Conservation (phyloP, 192 early-diverging fungal species). For the Dispira simplex region DNA sequence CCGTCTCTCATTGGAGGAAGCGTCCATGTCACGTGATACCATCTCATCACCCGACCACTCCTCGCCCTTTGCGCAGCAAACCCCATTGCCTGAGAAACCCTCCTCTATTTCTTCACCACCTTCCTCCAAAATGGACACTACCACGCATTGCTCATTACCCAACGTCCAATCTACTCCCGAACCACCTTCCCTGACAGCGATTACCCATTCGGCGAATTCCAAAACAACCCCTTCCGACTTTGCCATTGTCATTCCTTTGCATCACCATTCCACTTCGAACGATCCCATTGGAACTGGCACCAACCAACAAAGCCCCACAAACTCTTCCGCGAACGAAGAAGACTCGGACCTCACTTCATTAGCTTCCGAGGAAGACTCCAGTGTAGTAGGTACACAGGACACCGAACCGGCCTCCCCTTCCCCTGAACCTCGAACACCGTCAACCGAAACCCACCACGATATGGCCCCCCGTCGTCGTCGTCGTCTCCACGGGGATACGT, state of each 20-base stretch:
- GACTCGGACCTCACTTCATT: too few relatives aligned
- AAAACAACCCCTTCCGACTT: too few relatives aligned
- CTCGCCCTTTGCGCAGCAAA: not conserved
- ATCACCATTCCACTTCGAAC: too few relatives aligned
- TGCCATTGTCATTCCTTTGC: too few relatives aligned
- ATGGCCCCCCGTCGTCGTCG: not conserved
- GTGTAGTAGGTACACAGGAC: too few relatives aligned
- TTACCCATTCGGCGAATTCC: not conserved
- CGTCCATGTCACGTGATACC: not conserved
- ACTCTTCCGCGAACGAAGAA: too few relatives aligned
- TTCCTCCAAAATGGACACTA: too few relatives aligned
- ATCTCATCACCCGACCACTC: not conserved
- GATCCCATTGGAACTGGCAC: too few relatives aligned
- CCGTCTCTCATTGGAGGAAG: conserved; percentile 3
- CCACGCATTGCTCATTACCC: not conserved
- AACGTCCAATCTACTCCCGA: not conserved
- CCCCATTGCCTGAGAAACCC: not conserved
- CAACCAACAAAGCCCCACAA: too few relatives aligned
- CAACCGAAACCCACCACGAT: not conserved
- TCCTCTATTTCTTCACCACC: not conserved
- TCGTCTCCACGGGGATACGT: not conserved
- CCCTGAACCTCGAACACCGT: not conserved
- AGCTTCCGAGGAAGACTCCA: too few relatives aligned
- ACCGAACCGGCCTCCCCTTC: too few relatives aligned
- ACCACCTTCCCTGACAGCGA: not conserved